Evolutionary conservation across 805 yeast genomes (phyloP).

Genomic region (Millerozyma acaciae): DNA sequence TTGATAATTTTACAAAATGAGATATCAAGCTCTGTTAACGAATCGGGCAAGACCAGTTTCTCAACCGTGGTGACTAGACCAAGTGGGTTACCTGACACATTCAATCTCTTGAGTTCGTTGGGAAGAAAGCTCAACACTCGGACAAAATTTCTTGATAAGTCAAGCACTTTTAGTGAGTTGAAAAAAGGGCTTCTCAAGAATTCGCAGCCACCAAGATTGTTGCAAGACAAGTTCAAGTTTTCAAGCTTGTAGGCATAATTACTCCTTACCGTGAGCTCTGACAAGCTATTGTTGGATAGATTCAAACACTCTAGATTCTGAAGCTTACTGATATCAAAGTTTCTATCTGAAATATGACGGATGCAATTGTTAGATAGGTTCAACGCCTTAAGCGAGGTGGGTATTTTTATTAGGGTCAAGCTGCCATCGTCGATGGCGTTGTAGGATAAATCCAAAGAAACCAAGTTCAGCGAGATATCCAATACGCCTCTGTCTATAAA

Average conservation of each 20-base stretch:
- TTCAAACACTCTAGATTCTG: constrained; percentile 15
- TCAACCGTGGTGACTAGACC: constrained; percentile 5
- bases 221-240: constrained; percentile 21
- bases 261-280: not conserved
- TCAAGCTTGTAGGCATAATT: constrained; percentile 6
- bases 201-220: constrained; percentile 14
- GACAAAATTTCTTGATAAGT: constrained; percentile 23
- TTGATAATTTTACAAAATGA: constrained; percentile 12
- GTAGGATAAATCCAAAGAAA: constrained; percentile 24
- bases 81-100: constrained; percentile 18
- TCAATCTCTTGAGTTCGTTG: constrained; percentile 9
- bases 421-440: constrained; percentile 20
- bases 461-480: no score
- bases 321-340: constrained; percentile 1
- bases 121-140: constrained; percentile 14
- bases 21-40: constrained; percentile 11
- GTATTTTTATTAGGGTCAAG: constrained; percentile 16
- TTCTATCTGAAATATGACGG: not conserved
- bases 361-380: constrained; percentile 26
- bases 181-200: constrained; percentile 8
- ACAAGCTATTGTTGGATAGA: constrained; percentile 25
- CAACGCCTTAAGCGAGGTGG: constrained; percentile 14
- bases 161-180: constrained; percentile 12
- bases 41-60: constrained; percentile 9
- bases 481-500: no score